Evolutionary conservation across 164 flowering plant species (phyloP).

Genomic region (Dillenia turbinata): DNA sequence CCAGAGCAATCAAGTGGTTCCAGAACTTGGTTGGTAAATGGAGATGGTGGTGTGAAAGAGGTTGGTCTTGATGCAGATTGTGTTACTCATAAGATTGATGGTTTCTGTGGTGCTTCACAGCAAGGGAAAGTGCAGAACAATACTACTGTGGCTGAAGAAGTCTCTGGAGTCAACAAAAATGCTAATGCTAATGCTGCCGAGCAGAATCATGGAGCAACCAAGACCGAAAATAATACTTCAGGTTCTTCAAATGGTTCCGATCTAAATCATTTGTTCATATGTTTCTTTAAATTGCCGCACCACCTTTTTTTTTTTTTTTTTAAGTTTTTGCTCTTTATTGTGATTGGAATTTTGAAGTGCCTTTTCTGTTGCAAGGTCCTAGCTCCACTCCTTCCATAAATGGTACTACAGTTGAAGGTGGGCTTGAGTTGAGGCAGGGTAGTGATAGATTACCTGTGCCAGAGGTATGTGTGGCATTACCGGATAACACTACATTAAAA

Average conservation of each 20-base stretch:
- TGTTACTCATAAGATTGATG: conserved; percentile 28
- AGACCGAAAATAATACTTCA: conserved; percentile 33
- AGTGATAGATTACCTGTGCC: conserved; percentile 31
- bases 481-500: no score
- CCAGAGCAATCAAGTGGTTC: conserved; percentile 45
- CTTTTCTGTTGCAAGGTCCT: conserved; percentile 35
- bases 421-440: conserved; percentile 28
- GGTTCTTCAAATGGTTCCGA: conserved; percentile 29
- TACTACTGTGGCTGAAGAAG: conserved; percentile 30
- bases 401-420: conserved; percentile 30
- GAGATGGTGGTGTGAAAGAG: conserved; percentile 34
- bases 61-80: conserved; percentile 40
- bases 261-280: background rate
- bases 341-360: conserved; percentile 9
- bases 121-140: conserved; percentile 31
- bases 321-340: background rate
- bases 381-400: conserved; percentile 39
- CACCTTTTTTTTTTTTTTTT: background rate
- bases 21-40: conserved; percentile 38
- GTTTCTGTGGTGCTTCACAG: conserved; percentile 23
- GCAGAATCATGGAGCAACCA: conserved; percentile 38
- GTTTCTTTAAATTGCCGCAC: background rate
- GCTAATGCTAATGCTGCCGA: conserved; percentile 34
- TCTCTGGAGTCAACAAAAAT: conserved; percentile 35
- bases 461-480: conserved; percentile 37